Conservation (phyloP, 345 rosid species). For the Corymbia maculata region DNA sequence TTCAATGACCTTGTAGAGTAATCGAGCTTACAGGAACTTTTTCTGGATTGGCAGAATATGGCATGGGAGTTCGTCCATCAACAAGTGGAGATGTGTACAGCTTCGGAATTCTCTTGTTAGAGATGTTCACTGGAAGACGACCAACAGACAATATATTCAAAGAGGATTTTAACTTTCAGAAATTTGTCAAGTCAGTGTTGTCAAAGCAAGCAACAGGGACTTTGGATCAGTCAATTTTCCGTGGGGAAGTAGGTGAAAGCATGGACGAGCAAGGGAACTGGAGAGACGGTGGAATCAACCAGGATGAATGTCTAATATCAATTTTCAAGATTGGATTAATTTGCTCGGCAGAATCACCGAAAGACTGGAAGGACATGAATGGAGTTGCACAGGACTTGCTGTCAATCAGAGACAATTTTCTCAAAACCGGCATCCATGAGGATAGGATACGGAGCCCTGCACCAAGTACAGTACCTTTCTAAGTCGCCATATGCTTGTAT, state of each 20-base stretch:
- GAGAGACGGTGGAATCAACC: background rate
- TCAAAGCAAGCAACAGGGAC: background rate
- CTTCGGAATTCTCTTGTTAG: background rate
- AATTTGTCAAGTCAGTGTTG: background rate
- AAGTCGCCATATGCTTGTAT: background rate
- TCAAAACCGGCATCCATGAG: background rate
- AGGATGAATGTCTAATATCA: background rate
- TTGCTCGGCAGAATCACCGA: background rate
- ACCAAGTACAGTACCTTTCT: background rate
- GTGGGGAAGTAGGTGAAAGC: background rate
- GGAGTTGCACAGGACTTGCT: background rate
- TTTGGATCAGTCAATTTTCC: background rate
- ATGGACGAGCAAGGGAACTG: background rate
- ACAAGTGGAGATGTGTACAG: background rate
- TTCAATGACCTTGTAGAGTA: background rate
- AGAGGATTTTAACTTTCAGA: background rate
- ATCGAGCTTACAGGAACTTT: background rate
- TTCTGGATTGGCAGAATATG: background rate
- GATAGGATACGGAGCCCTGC: background rate
- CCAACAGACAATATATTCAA: accelerated
- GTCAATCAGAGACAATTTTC: background rate
- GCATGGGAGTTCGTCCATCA: background rate
- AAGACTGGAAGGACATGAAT: background rate
- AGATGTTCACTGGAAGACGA: background rate
- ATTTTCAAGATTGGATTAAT: background rate